Conservation (phyloP, 768 basidiomycete species). For the Trametopsis cervina region DNA sequence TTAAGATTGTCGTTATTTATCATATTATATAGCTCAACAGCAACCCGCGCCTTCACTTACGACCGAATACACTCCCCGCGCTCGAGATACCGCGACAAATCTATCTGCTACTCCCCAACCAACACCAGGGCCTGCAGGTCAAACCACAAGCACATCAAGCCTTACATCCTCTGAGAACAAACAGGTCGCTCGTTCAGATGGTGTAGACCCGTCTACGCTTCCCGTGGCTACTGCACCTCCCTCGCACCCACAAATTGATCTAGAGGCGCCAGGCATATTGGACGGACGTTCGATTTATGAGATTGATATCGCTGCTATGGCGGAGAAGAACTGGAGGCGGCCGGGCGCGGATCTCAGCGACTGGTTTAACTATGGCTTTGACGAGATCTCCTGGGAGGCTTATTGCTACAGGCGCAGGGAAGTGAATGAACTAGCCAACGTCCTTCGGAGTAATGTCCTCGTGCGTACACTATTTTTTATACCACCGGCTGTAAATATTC, state of each 20-base stretch:
- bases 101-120: constrained; percentile 22
- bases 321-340: constrained; percentile 85
- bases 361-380: constrained; percentile 99
- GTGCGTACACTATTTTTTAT: constrained; percentile 36
- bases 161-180: constrained; percentile 13
- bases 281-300: constrained; percentile 81
- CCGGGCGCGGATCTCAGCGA: constrained; percentile 92
- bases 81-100: constrained; percentile 45
- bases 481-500: neutral
- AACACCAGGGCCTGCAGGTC: constrained; percentile 1
- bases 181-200: constrained; percentile 32
- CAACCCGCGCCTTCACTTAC: constrained; percentile 61
- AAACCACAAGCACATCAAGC: neutral
- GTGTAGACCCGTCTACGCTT: constrained; percentile 56
- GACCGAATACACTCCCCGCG: constrained; percentile 76
- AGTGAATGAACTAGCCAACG: constrained; percentile 69
- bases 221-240: constrained; percentile 66
- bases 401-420: constrained; percentile 84
- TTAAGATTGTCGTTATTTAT: neutral
- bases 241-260: constrained; percentile 76
- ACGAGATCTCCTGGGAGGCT: constrained; percentile 92
- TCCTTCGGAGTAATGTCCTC: constrained; percentile 77
- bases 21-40: constrained; percentile 25
- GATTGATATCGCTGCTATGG: constrained; percentile 65
- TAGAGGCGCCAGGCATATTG: constrained; percentile 53